Evolutionary conservation across 2,329 filamentous ascomycete genomes (phyloP).

Genomic region (Phyllosticta citriasiana): DNA sequence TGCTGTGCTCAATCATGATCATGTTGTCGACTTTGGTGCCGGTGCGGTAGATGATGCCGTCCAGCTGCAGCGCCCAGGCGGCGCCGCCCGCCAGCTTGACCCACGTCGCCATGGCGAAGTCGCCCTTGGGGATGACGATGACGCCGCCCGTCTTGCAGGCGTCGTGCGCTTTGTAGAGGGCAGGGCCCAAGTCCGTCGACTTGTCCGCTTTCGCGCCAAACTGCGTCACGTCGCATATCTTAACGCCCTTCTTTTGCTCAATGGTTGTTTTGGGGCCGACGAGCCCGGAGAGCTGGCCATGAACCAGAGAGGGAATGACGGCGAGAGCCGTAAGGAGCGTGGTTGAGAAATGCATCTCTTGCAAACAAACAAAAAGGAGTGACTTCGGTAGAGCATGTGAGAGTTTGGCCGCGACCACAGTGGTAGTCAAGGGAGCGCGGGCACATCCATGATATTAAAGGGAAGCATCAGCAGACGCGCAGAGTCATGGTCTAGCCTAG

Average conservation of each 20-base stretch:
- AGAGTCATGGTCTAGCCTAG: no score
- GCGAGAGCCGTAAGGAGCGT: slow-evolving; percentile 16
- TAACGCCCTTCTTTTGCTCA: slow-evolving; percentile 35
- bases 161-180: slow-evolving; percentile 39
- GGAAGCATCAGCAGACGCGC: no score
- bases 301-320: slow-evolving; percentile 14
- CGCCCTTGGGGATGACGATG: slow-evolving; percentile 36
- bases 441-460: no score
- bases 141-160: slow-evolving; percentile 43
- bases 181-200: slow-evolving; percentile 41
- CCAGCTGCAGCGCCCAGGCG: slow-evolving; percentile 42
- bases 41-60: slow-evolving; percentile 44
- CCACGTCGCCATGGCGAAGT: slow-evolving; percentile 43
- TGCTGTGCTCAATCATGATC: slow-evolving; percentile 41
- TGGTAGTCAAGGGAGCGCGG: no score
- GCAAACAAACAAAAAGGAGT: background rate
- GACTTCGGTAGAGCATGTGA: background rate
- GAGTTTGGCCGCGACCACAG: background rate
- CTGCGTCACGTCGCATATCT: slow-evolving; percentile 43
- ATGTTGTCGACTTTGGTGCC: slow-evolving; percentile 43
- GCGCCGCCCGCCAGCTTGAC: slow-evolving; percentile 38
- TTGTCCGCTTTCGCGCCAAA: slow-evolving; percentile 44
- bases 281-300: slow-evolving; percentile 25
- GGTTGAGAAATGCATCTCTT: slow-evolving; percentile 18
- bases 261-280: slow-evolving; percentile 24